phyloP scores from a whole-genome alignment of 345 rosid genomes.

The Acer yangbiense region DNA sequence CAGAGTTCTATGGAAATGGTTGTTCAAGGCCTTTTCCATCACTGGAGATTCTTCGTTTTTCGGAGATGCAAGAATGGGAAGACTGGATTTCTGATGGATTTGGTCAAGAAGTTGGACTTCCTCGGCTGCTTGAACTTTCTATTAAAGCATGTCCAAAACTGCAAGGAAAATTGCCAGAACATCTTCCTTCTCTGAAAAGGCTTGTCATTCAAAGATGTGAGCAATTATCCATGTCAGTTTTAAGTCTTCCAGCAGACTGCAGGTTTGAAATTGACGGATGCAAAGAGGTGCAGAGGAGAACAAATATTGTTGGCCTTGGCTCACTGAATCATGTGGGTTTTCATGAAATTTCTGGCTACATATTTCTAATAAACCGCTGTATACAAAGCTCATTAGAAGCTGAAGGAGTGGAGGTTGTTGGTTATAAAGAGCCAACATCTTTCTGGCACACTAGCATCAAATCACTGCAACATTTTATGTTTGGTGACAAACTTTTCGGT shows the following conservation, averaged over 20 bases:
- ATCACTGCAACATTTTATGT: no score
- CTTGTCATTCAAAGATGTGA: neutral
- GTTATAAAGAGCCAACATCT: neutral
- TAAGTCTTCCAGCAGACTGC: conserved; percentile 1
- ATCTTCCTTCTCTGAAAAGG: conserved; percentile 18
- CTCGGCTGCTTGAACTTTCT: conserved; percentile 30
- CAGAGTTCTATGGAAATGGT: conserved; percentile 5
- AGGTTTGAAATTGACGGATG: conserved; percentile 1
- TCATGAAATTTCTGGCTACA: neutral
- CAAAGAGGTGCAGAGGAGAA: conserved; percentile 7
- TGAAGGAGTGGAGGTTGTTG: conserved; percentile 1
- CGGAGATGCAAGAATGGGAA: conserved; percentile 33
- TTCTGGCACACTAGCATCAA: no score
- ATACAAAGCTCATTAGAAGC: neutral
- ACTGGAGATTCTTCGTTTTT: conserved; percentile 15
- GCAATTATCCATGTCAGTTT: conserved; percentile 5
- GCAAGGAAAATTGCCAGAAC: conserved; percentile 20
- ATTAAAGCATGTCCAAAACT: conserved; percentile 33
- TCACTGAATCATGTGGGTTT: neutral
- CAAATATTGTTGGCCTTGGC: neutral
- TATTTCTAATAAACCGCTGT: neutral
- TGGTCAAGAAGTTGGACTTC: conserved; percentile 21
- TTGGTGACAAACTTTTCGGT: no score
- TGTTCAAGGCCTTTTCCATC: conserved; percentile 14
- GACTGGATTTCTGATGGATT: conserved; percentile 27